Base-by-base conservation (phyloP, 1,284 basidiomycete genomes). In the Heliocybe sulcata region DNA sequence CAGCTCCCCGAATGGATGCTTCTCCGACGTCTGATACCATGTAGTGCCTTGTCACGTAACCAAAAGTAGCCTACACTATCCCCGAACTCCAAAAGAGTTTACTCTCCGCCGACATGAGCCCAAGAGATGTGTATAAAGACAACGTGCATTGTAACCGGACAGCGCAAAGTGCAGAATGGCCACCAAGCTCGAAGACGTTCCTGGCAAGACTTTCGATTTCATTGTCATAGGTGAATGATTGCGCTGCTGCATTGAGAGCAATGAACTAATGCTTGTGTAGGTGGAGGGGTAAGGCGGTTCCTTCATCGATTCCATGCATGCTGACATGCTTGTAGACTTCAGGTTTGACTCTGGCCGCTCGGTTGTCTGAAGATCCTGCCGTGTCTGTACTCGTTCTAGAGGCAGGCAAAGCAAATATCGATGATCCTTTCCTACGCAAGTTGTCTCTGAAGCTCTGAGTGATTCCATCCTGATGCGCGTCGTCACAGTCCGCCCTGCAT, bases 331-430 rank as follows among this genome's bases (percentile, higher is more conserved):
- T 49, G 52, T 45, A 64, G 67, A 67, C 79, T 3, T 72, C 74
- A 0, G 80, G 80, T 4, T 64, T 77, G 9, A 74, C 75, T 0
- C 65, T 81, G 1, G 80, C 79, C 11, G 69, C 67, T 19, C 68
- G 79, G 3, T 65, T 82, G 19, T 67, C 68, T 1, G 77, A 79
- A 53, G 73, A 81, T 55, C 63, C 72, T 0, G 56, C 60, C 45
- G 64, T 64, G 25, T 67, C 71, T 4, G 69, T 72, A 3, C 60
- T 69, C 47, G 62, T 72, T 51, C 58, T 71, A 10, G 69, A 71
- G 57, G 69, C 68, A 1, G 71, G 70, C 10, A 53, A 61, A n/a
- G 63, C 65, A 23, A 66, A 67, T 54, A 31, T 67, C 33, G 54
- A 59, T 33, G 66, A 66, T 22, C 57, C 59, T 26, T 57, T 49